Evolutionary conservation across 208 protist species (phyloP), one percentile per base, ranked within the genome.

Genomic region (Trypanosoma theileri): DNA sequence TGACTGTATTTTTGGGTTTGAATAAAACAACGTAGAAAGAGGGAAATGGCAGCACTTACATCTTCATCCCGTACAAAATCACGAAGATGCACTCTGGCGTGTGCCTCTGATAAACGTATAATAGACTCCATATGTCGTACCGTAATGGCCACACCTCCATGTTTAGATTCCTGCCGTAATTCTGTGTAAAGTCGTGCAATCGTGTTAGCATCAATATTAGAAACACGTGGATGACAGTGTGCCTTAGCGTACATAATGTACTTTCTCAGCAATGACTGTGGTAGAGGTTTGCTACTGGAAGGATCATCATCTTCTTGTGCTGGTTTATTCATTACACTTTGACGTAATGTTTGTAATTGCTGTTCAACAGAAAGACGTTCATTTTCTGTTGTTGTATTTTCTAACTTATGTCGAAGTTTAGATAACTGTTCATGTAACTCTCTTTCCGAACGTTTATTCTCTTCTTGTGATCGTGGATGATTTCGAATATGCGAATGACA

Each of bases 61-160:
- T 99, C 99, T 58, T 98, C 92, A 45, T 99, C 87, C 6, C 66
- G 85, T 3, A 99, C 98, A 70, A 92, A 95, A 66, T 98, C 91
- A 35, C 98, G 88, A 35, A 99, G 86, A 73, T 99, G 98, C 81
- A 99, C 91, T 46, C 94, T 86, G 0, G 98, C 99, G 76, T 98
- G 93, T 0, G 98, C 97, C 88, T 99, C 98, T 16, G 98, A 85
- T 52, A 99, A 92, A 56, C 99, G 92, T 46, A 99, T 95, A 31
- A 99, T 94, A 0, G 97, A 98, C 89, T 99, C 99, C 64, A 99
- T 89, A 78, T 99, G 97, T 28, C 99, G 91, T 57, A 99, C 98
- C 0, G 98, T 99, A 74, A 99, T 99, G 4, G 95, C 79, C 13
- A 98, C 91, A 58, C 98, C 98, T 50, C 95, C 93, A 54, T 93